These are phyloP conservation scores for Cnidoscolus chayamansa DNA, from an alignment of 441 rosid genomes.

Conservation along the genomic window DNA sequence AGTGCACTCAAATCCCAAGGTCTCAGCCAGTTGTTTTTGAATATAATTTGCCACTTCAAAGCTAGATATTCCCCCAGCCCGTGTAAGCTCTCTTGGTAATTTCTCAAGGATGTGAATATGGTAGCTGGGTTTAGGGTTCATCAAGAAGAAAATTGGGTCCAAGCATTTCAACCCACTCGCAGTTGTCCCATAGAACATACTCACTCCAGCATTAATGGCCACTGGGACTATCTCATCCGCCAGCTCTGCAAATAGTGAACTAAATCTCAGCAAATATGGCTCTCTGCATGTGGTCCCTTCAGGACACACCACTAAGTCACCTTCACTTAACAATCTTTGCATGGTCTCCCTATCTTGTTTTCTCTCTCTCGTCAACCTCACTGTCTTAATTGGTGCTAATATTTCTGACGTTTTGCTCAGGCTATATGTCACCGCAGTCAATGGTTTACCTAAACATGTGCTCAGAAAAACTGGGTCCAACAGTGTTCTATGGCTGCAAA, in stretches of 20 bases:
- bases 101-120: slow-evolving; percentile 52
- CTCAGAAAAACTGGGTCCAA: slow-evolving; percentile 81
- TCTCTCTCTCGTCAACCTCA: slow-evolving; percentile 68
- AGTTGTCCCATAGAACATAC: slow-evolving; percentile 90
- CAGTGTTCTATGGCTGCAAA: slow-evolving; percentile 81
- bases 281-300: slow-evolving; percentile 98
- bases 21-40: slow-evolving; percentile 61
- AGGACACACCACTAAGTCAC: slow-evolving; percentile 87
- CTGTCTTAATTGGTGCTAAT: slow-evolving; percentile 77
- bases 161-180: slow-evolving; percentile 83
- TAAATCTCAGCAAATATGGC: slow-evolving; percentile 81
- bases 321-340: slow-evolving; percentile 59
- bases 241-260: slow-evolving; percentile 83
- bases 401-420: slow-evolving; percentile 82
- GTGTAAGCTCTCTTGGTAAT: slow-evolving; percentile 62
- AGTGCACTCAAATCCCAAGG: slow-evolving; percentile 84
- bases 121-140: slow-evolving; percentile 84
- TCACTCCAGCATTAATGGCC: slow-evolving; percentile 57
- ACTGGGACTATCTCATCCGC: slow-evolving; percentile 85
- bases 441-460: slow-evolving; percentile 47
- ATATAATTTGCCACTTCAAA: slow-evolving; percentile 74
- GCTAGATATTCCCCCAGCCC: slow-evolving; percentile 72
- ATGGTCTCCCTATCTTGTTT: slow-evolving; percentile 62
- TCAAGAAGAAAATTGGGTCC: slow-evolving; percentile 76
- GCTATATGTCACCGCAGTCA: slow-evolving; percentile 89